Evolutionary conservation across 2,329 filamentous ascomycete species (phyloP), one percentile per base, ranked within the genome.

Genomic region (Ascosphaera pollenicola): DNA sequence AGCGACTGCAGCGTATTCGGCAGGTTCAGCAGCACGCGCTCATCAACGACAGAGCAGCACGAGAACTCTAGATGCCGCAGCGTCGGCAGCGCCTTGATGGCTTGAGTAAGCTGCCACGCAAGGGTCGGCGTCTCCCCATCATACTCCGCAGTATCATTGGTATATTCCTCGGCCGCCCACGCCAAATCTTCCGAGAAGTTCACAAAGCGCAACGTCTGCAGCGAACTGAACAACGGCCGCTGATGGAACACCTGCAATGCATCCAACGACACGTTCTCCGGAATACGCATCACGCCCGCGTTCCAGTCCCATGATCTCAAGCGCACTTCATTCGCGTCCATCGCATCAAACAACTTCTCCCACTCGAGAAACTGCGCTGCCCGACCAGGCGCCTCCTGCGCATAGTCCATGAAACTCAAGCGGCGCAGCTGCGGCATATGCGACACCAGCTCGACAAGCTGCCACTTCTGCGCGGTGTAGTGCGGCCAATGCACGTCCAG

Each of bases 61-160:
- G 85, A 73, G 46, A 94, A 75, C 1, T 74, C 64, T 8, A 94
- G 59, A 40, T 75, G 69, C 40, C 66, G 66, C 5, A 95, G 62
- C 2, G 67, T 57, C 1, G 73, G 69, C 7, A 94, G 64, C 18
- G 67, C 62, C 17, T 36, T 18, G 17, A 36, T 13, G 4, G 35
- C 17, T n/a, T 36, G 5, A 13, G 35, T 16, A 24, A 36, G 35
- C 13, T 13, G 13, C 11, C 11, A 13, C 4, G 7, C 35, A 6
- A 24, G 7, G n/a, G 11, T 19, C 35, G 6, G 35, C 35, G 4
- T 24, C 5, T 5, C 10, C 5, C 5, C 5, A 24, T 24, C 21
- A 10, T 24, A 24, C 5, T 45, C 40, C 40, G 56, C 53, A 28
- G 67, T 57, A 38, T 63, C 60, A 1, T 60, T 56, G 8, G n/a